A percentile compares a stretch with the other conserved stretches of the same genome.
Evolutionary conservation across 495 filamentous ascomycete genomes (phyloP).

Genomic region (Xylaria telfairii): DNA sequence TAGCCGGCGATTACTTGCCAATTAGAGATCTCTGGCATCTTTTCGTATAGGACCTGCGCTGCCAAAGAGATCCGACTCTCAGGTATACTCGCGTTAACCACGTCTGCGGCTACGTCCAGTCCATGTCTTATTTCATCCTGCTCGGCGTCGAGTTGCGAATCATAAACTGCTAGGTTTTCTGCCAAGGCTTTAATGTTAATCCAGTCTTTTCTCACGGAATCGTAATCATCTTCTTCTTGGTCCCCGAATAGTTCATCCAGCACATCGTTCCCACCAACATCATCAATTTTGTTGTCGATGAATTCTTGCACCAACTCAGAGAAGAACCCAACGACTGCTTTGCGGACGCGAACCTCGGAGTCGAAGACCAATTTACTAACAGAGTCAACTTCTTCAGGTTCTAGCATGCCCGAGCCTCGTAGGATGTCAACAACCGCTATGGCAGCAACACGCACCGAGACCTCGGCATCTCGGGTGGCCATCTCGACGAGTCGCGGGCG

Average conservation of each 20-base stretch:
- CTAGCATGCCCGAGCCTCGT: slow-evolving; percentile 82
- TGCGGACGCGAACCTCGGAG: slow-evolving; percentile 78
- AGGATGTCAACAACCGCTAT: slow-evolving; percentile 82
- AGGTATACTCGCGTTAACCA: slow-evolving; percentile 60
- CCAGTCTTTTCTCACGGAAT: slow-evolving; percentile 79
- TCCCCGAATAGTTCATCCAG: slow-evolving; percentile 72
- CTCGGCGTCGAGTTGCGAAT: slow-evolving; percentile 57
- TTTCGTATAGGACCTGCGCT: slow-evolving; percentile 81
- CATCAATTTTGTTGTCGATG: slow-evolving; percentile 79
- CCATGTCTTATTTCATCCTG: slow-evolving; percentile 49
- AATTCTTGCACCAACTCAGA: slow-evolving; percentile 81
- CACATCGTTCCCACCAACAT: slow-evolving; percentile 69
- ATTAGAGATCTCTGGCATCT: slow-evolving; percentile 75
- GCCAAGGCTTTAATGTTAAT: slow-evolving; percentile 88
- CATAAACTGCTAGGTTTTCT: slow-evolving; percentile 81
- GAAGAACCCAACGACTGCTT: slow-evolving; percentile 89
- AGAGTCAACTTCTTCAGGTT: slow-evolving; percentile 86
- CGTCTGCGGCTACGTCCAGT: slow-evolving; percentile 51
- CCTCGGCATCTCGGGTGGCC: slow-evolving; percentile 79
- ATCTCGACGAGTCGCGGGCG: slow-evolving; percentile 90
- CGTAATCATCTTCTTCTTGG: slow-evolving; percentile 77
- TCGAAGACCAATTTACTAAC: slow-evolving; percentile 89
- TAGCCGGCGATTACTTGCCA: slow-evolving; percentile 93
- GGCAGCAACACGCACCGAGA: slow-evolving; percentile 74
- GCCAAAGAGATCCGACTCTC: slow-evolving; percentile 87